Conservation (phyloP, 2,329 filamentous ascomycete species). For the Colletotrichum lini region DNA sequence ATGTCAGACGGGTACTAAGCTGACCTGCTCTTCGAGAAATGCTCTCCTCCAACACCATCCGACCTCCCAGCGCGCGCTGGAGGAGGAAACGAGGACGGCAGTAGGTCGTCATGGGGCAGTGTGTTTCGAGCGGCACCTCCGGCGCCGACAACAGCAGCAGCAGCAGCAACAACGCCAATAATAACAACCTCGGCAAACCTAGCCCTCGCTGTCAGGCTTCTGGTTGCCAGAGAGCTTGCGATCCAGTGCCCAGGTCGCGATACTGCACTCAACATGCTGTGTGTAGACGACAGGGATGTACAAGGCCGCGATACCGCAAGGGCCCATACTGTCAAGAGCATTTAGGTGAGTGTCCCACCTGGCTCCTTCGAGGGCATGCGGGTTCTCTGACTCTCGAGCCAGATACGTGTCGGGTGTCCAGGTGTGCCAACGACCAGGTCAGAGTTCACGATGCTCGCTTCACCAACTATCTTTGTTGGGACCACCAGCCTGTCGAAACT, state of each 20-base stretch:
- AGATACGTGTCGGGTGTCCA: conserved; percentile 39
- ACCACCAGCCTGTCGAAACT: conserved; percentile 27
- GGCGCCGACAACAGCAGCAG: conserved; percentile 4
- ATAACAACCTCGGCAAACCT: background rate
- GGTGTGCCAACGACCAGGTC: conserved; percentile 37
- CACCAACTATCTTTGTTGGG: conserved; percentile 34
- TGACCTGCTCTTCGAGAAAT: conserved; percentile 28
- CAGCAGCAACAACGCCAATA: background rate
- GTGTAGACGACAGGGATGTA: conserved; percentile 37
- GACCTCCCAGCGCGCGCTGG: conserved; percentile 36
- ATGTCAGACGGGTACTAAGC: conserved; percentile 20
- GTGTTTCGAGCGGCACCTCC: conserved; percentile 28
- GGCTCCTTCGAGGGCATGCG: background rate
- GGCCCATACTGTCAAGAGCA: conserved; percentile 41
- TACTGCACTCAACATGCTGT: conserved; percentile 35
- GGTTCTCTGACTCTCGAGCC: conserved; percentile 19
- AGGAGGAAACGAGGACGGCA: conserved; percentile 33
- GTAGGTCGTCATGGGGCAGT: conserved; percentile 38
- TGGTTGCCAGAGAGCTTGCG: conserved; percentile 26
- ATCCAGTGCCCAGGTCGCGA: conserved; percentile 29
- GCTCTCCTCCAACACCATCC: conserved; percentile 27
- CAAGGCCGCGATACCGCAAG: conserved; percentile 30
- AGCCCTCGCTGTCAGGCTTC: conserved; percentile 34
- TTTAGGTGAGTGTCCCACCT: conserved; percentile 34
- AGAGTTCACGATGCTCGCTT: conserved; percentile 35